Evolutionary conservation across 257 asterid species (phyloP).

Genomic region (Forsythia suspensa): DNA sequence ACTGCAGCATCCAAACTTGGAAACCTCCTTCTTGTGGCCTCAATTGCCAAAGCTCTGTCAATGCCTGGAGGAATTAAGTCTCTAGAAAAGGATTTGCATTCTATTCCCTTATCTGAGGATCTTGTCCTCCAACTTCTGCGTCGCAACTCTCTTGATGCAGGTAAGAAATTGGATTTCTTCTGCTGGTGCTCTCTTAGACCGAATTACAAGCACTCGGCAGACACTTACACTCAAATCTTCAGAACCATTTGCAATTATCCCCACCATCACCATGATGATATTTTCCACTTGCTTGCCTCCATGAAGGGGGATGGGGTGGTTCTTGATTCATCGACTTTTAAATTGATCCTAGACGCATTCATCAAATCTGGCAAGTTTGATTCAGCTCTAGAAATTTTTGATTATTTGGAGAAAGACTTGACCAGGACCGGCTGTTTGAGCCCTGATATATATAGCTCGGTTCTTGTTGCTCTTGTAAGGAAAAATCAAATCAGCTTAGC

Average conservation of each 20-base stretch:
- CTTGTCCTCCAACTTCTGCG: slow-evolving; percentile 65
- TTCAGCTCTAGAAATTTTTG: slow-evolving; percentile 65
- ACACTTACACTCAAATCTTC: slow-evolving; percentile 65
- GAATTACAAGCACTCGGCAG: slow-evolving; percentile 62
- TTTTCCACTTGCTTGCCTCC: slow-evolving; percentile 49
- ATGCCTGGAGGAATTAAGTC: slow-evolving; percentile 61
- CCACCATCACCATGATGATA: slow-evolving; percentile 46
- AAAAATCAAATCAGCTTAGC: slow-evolving; percentile 66
- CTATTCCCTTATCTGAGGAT: slow-evolving; percentile 54
- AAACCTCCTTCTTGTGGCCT: slow-evolving; percentile 59
- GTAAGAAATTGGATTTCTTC: slow-evolving; percentile 68
- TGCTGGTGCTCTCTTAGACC: slow-evolving; percentile 68
- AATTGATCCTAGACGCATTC: slow-evolving; percentile 68
- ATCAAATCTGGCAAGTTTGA: slow-evolving; percentile 66
- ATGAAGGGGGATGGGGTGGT: slow-evolving; percentile 57
- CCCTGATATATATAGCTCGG: slow-evolving; percentile 59
- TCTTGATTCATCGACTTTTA: slow-evolving; percentile 62
- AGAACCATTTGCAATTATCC: slow-evolving; percentile 45
- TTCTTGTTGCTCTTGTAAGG: slow-evolving; percentile 70
- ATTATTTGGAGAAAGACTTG: slow-evolving; percentile 52
- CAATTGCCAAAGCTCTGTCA: slow-evolving; percentile 67
- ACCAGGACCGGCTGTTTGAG: slow-evolving; percentile 39
- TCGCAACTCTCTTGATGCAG: slow-evolving; percentile 55
- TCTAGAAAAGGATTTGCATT: slow-evolving; percentile 43
- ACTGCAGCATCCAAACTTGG: slow-evolving; percentile 43